Base-by-base conservation (phyloP, 1,284 basidiomycete genomes). In the Thecaphora frezii region DNA sequence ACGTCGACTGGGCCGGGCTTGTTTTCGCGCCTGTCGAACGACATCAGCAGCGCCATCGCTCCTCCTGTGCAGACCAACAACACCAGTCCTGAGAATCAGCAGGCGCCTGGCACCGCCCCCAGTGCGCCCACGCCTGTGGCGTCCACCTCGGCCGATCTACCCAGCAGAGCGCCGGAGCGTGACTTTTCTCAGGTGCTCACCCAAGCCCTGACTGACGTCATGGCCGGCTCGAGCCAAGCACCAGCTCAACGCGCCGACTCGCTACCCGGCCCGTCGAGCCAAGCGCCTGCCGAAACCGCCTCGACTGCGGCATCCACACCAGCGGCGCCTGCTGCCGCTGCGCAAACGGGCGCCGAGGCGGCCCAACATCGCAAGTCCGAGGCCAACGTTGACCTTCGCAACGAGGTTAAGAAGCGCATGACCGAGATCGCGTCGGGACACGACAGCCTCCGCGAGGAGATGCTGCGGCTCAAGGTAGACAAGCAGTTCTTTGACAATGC, bases 391-490 rank as follows among this genome's bases (percentile, higher is more conserved):
- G 44, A 38, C 30, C 61, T 66, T 18, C 53, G 59, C 26, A 56
- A 57, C 33, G 53, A 62, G 36, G 54, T 66, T 47, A 59, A 54
- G 44, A 58, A 50, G 26, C 54, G 58, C 52, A 50, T 66, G 50
- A 30, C 53, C n/a, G 64, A 63, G 28, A 54, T 66, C 39, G 40
- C 49, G 33, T 47, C 50, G 37, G 59, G 64, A 5, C 64, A 56
- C 14, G 48, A 57, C 41, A 48, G 52, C 45, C 51, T 66, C 26
- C 64, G 57, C 28, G 59, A 53, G 37, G 64, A 66, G 46, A 57
- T 66, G 59, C 50, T 66, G 16, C 60, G 62, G 48, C 55, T 66
- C 55, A 42, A 60, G 7, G 64, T 66, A 19, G 64, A 66, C 46
- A 60, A 55, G 24, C 54, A 60, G 50, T 66, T 66, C 26, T 66